Conservation (phyloP, 352 stramenopile genomes). For the Pythium scleroteichum region DNA sequence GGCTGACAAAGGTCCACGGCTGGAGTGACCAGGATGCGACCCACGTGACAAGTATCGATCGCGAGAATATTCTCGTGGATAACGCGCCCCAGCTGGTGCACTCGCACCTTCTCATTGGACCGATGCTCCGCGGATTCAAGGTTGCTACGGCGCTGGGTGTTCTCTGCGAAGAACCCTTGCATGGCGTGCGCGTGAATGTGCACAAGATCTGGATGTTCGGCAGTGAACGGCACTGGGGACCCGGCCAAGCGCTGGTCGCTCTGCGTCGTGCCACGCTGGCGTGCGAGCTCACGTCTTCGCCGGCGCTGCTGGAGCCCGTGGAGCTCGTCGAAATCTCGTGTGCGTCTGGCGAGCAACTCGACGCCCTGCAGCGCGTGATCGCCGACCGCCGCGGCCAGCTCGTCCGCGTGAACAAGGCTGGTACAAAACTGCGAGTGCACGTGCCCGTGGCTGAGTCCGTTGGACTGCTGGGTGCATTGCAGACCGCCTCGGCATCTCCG, state of each 20-base stretch:
- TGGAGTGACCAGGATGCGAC: background rate
- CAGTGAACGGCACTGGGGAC: constrained; percentile 2
- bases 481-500: background rate
- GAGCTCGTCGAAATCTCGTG: constrained; percentile 6
- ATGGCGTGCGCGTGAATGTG: background rate
- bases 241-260: background rate
- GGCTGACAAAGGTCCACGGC: background rate
- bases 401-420: background rate
- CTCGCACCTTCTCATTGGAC: background rate
- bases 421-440: background rate
- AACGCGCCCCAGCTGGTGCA: background rate
- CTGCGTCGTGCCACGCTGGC: background rate
- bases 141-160: background rate
- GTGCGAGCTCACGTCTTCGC: constrained; percentile 6
- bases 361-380: background rate
- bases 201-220: background rate
- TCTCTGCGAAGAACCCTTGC: constrained; percentile 9
- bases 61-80: constrained; percentile 1
- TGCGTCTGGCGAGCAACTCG: background rate
- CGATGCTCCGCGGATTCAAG: background rate
- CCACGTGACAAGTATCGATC: background rate
- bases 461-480: background rate
- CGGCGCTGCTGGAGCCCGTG: constrained; percentile 5
- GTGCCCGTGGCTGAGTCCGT: background rate
- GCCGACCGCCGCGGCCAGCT: background rate